Evolutionary conservation across 495 filamentous ascomycete species (phyloP).

Genomic region (Elaphomyces granulatus): DNA sequence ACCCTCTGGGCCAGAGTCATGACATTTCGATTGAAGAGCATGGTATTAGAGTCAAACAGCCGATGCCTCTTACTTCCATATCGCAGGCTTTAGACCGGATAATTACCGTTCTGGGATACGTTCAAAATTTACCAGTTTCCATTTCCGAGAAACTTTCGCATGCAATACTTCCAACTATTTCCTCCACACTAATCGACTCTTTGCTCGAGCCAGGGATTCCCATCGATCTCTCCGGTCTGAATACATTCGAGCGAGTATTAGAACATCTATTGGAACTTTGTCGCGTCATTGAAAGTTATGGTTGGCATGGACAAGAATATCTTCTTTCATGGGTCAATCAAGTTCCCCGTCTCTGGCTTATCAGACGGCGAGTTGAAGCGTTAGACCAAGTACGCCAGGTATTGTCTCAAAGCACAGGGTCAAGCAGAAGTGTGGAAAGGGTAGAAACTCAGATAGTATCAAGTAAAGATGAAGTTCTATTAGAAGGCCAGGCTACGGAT

Average conservation of each 20-base stretch:
- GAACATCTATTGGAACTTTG: conserved; percentile 47
- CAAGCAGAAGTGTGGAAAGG: conserved; percentile 55
- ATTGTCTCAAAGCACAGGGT: conserved; percentile 46
- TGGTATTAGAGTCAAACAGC: conserved; percentile 20
- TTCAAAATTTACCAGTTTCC: conserved; percentile 49
- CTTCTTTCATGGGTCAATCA: conserved; percentile 68
- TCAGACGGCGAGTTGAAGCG: conserved; percentile 63
- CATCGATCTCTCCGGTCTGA: conserved; percentile 50
- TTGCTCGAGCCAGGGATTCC: conserved; percentile 72
- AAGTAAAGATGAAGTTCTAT: conserved; percentile 47
- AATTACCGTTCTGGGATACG: conserved; percentile 44
- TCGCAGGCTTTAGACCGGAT: conserved; percentile 34
- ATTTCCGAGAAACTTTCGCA: conserved; percentile 48
- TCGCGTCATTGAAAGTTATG: conserved; percentile 40
- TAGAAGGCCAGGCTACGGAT: conserved; percentile 38
- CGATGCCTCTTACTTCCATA: conserved; percentile 13
- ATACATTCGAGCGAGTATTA: conserved; percentile 51
- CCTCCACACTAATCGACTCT: conserved; percentile 46
- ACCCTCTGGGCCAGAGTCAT: conserved; percentile 15
- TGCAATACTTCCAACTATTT: conserved; percentile 50
- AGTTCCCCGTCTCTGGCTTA: conserved; percentile 70
- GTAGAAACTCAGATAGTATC: conserved; percentile 71
- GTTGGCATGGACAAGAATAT: conserved; percentile 53
- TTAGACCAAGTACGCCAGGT: conserved; percentile 58
- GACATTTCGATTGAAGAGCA: conserved; percentile 16